Evolutionary conservation across 2,329 filamentous ascomycete species (phyloP), one percentile per base, ranked within the genome.

Genomic region (Ascochyta viciae-villosae): DNA sequence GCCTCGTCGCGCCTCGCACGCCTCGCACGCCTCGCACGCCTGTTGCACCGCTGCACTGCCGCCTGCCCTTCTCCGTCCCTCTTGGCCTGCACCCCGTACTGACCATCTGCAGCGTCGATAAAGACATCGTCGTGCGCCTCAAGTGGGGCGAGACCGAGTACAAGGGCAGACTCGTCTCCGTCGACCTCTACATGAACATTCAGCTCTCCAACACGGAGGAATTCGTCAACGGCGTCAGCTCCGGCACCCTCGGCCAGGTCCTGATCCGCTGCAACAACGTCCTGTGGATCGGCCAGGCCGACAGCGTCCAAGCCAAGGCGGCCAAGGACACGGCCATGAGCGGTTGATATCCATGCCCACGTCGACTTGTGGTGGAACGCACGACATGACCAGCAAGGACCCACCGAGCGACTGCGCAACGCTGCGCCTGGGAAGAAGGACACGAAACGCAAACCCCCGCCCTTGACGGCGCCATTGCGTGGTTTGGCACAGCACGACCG

Each of bases 111-210:
- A 92, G 89, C 62, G 90, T 99, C 79, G 90, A 96, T 82, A 90
- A 96, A 77, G 87, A 94, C 72, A 88, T 99, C 73, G 83, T 93
- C 62, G 90, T 99, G 62, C 91, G 93, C 70, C 85, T 99, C 63
- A 99, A 99, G 85, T 99, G 95, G 95, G 92, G 92, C 68, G 89
- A 97, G 78, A 95, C 92, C 57, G 95, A 99, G 78, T 99, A 99
- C 85, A 96, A 94, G 77, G 95, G 95, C 75, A 86, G 87, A 64
- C 86, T 99, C 61, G 90, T 96, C 73, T 94, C 90, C 70, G 91
- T 96, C 73, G 95, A 99, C 81, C 92, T 90, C 74, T 99, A 99
- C 83, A 98, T 99, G 94, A 99, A 99, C 82, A 88, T 99, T 63
- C 92, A 98, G 80, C 85, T 99, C 62, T 87, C 88, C 64, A 89